Conservation (phyloP, 2,329 filamentous ascomycete species). For the Fusarium sacchari region DNA sequence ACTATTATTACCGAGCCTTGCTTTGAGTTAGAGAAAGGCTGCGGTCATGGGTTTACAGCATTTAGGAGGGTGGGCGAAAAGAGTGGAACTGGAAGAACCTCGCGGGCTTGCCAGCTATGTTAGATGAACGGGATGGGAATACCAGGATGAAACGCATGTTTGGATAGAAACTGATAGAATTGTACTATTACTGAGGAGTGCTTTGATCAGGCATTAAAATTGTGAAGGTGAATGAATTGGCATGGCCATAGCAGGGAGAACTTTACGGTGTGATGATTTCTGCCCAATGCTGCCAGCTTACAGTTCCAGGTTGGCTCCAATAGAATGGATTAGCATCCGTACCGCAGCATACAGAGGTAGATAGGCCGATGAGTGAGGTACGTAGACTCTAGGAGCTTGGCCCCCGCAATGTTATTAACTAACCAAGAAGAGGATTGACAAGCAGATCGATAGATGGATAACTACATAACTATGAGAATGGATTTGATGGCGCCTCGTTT, state of each 20-base stretch:
- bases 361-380: neutral
- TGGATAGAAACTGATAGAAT: conserved; percentile 36
- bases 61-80: conserved; percentile 19
- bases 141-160: conserved; percentile 35
- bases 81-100: conserved; percentile 35
- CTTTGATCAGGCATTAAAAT: neutral
- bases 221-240: neutral
- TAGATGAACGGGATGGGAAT: conserved; percentile 25
- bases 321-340: neutral
- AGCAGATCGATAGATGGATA: conserved; percentile 30
- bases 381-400: conserved; percentile 6
- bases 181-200: conserved; percentile 13
- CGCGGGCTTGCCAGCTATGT: conserved; percentile 31
- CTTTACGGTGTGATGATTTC: conserved; percentile 35
- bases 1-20: conserved; percentile 36
- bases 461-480: no score
- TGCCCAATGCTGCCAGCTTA: conserved; percentile 29
- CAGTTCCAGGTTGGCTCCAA: conserved; percentile 1
- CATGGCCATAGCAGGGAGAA: neutral
- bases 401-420: conserved; percentile 17
- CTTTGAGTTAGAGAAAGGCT: conserved; percentile 30
- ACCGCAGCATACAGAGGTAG: neutral
- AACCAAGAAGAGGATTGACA: conserved; percentile 27
- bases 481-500: conserved; percentile 9
- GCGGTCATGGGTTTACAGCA: conserved; percentile 12